Percentiles rank a stretch among this genome's conserved stretches.
Evolutionary conservation across 1,284 basidiomycete genomes (phyloP).

Genomic region (Austroboletus rostrupii): DNA sequence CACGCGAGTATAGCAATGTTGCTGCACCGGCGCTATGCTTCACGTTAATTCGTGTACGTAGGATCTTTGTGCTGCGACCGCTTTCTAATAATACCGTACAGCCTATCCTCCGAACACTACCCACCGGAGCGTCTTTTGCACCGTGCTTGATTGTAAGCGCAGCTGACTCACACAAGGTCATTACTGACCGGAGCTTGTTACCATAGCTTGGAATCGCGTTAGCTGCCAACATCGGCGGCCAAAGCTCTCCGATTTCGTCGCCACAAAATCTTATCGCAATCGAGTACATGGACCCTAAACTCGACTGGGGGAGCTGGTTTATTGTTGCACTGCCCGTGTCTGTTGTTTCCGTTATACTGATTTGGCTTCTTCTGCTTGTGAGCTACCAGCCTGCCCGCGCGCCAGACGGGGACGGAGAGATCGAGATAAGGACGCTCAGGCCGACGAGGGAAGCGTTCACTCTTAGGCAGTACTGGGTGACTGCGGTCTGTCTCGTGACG

Average conservation of each 20-base stretch:
- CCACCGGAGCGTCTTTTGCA: slow-evolving; percentile 83
- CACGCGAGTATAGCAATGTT: slow-evolving; percentile 67
- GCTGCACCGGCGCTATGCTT: slow-evolving; percentile 97
- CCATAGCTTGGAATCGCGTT: slow-evolving; percentile 90
- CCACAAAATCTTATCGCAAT: slow-evolving; percentile 97
- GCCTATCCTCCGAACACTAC: slow-evolving; percentile 92
- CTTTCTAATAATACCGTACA: slow-evolving; percentile 33
- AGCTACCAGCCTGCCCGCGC: slow-evolving; percentile 73
- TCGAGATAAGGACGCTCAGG: slow-evolving; percentile 80
- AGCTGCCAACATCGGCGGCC: slow-evolving; percentile 97
- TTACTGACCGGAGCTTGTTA: slow-evolving; percentile 1
- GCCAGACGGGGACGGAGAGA: slow-evolving; percentile 72
- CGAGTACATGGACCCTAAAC: slow-evolving; percentile 78
- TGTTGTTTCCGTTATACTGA: slow-evolving; percentile 77
- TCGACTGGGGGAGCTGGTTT: slow-evolving; percentile 95
- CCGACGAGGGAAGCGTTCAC: slow-evolving; percentile 80
- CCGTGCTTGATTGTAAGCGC: slow-evolving; percentile 83
- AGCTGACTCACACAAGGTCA: neutral
- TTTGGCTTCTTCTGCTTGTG: slow-evolving; percentile 87
- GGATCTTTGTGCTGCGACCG: neutral
- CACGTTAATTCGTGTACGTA: slow-evolving; percentile 84
- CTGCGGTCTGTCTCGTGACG: slow-evolving; percentile 80
- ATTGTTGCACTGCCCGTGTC: slow-evolving; percentile 91
- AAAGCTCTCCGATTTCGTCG: slow-evolving; percentile 91
- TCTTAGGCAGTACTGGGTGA: slow-evolving; percentile 87